Base-by-base conservation (phyloP, 345 rosid genomes). In the Mercurialis annua region DNA sequence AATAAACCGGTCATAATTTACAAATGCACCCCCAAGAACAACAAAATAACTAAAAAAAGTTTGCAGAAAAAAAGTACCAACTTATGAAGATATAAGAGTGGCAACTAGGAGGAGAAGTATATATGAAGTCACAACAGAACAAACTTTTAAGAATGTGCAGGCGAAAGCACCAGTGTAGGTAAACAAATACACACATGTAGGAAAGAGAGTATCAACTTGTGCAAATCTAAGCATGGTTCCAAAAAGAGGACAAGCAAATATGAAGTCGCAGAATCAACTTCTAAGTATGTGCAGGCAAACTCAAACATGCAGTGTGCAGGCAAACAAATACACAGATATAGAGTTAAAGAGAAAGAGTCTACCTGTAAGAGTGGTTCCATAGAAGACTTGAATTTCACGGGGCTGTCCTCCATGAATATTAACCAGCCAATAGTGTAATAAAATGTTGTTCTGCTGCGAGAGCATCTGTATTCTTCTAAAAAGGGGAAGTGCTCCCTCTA, bases 401-500 rank as follows among this genome's bases (percentile, higher is more conserved):
- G 85, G 86, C 90, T 90, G 66, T 95, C 99, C 79, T 95, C 98
- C 97, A 92, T 83, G 73, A 95, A 95, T 62, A 95, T 92, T 74
- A 95, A 79, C 96, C 90, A 92, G 68, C 99, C 98, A 73, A 95
- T 88, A 57, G 90, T 92, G 80, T 90, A 92, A 68, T 92, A 92
- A 78, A 95, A 95, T 4, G 96, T 92, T 52, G 98, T 92, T 78
- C 99, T 86, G 85, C 91, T 95, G 73, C 98, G 96, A 20, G 94
- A 88, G 77, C 97, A 89, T 87, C 96, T 85, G 70, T 82, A 82
- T 68, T 95, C 93, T 70, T 87, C 99, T 64, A 95, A 67, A 78
- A 95, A 95, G 18, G 96, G 98, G 77, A 95, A 95, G 72, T 85
- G 95, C 79, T 95, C 99, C 81, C 94, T 86, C 99, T 95, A 66